phyloP scores from a whole-genome alignment of 78 protist genomes.

The Salpingoeca rosetta region DNA sequence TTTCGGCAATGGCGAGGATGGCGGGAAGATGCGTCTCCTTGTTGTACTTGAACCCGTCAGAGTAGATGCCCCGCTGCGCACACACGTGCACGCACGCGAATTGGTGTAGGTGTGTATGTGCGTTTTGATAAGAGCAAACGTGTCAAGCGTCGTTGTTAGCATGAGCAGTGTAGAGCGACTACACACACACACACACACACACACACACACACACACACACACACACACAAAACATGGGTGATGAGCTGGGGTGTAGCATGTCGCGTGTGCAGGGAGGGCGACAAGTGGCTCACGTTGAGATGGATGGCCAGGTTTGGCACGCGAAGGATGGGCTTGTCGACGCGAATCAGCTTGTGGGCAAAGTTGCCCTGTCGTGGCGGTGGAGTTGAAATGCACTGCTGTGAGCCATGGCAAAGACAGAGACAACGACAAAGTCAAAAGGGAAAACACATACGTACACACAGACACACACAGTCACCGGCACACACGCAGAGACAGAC shows the following conservation, averaged over 20 bases:
- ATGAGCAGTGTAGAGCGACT: not conserved
- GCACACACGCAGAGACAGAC: no score
- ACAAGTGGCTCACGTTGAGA: slow-evolving; percentile 48
- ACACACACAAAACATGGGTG: no score
- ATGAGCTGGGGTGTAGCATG: not conserved
- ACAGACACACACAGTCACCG: no score
- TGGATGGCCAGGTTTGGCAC: slow-evolving; percentile 88
- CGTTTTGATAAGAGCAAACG: not conserved
- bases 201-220: no score
- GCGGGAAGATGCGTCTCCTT: slow-evolving; percentile 76
- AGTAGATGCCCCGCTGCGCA: slow-evolving; percentile 21
- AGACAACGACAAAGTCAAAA: no score
- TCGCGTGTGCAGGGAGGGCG: not conserved
- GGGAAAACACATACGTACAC: no score
- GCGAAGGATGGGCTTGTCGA: slow-evolving; percentile 51
- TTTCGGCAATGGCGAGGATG: slow-evolving; percentile 51
- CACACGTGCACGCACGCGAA: not conserved
- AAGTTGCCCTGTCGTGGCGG: slow-evolving; percentile 8
- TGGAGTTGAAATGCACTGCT: no score
- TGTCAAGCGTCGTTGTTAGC: not conserved
- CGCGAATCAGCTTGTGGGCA: slow-evolving; percentile 4
- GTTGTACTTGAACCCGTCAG: slow-evolving; percentile 72
- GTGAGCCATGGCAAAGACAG: no score
- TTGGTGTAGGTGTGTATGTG: no score
- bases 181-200: no score